Conservation (phyloP, 139 green algal genomes). For the Nannochloris sp. region DNA sequence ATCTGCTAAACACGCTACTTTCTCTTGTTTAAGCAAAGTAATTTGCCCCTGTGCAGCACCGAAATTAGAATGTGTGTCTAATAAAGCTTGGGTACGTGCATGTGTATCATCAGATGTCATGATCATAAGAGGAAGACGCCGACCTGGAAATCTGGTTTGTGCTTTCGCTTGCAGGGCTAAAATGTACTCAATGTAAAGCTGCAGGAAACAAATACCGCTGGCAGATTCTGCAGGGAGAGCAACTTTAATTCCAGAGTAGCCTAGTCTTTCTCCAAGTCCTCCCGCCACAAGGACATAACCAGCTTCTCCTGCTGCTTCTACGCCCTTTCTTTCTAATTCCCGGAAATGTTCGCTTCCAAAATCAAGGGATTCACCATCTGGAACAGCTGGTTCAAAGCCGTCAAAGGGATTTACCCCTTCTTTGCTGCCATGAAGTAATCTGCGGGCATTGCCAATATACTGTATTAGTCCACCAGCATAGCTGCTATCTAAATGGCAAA, state of each 20-base stretch:
- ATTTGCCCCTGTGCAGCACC: slow-evolving; percentile 67
- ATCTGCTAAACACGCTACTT: slow-evolving; percentile 93
- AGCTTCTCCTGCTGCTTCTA: slow-evolving; percentile 31
- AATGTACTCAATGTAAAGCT: slow-evolving; percentile 87
- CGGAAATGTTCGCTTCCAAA: slow-evolving; percentile 60
- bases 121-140: slow-evolving; percentile 83
- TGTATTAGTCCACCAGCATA: slow-evolving; percentile 75
- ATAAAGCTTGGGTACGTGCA: slow-evolving; percentile 63
- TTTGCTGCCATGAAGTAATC: slow-evolving; percentile 74
- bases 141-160: slow-evolving; percentile 5
- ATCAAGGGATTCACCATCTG: slow-evolving; percentile 70
- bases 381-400: slow-evolving; percentile 81
- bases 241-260: slow-evolving; percentile 87
- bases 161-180: slow-evolving; percentile 50
- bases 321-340: slow-evolving; percentile 51
- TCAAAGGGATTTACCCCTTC: slow-evolving; percentile 90
- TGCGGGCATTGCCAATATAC: slow-evolving; percentile 83
- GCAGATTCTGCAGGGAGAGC: slow-evolving; percentile 77
- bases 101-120: slow-evolving; percentile 99
- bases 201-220: slow-evolving; percentile 73
- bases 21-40: slow-evolving; percentile 94
- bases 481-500: slow-evolving; percentile 55
- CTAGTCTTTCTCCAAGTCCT: slow-evolving; percentile 91
- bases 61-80: slow-evolving; percentile 82
- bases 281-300: slow-evolving; percentile 98